Evolutionary conservation across 2,329 filamentous ascomycete genomes (phyloP).

Genomic region (Arthrinium puccinioides): DNA sequence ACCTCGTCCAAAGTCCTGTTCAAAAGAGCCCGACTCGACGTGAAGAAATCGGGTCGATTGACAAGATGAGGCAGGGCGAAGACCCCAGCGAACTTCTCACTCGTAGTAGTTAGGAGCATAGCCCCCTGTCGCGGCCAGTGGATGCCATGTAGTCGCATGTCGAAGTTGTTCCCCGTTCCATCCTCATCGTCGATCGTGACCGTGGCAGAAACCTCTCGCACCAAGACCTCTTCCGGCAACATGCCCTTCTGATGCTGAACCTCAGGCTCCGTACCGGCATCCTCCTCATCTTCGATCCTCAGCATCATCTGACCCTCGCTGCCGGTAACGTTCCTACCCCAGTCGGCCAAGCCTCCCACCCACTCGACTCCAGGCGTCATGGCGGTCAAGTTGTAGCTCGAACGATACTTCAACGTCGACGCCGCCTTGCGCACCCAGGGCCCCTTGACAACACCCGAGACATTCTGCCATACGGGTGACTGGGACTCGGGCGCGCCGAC

Average conservation of each 20-base stretch:
- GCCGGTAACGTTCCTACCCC: conserved; percentile 77
- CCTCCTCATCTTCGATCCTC: conserved; percentile 51
- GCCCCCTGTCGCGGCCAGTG: conserved; percentile 79
- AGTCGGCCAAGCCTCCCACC: conserved; percentile 49
- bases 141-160: conserved; percentile 73
- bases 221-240: conserved; percentile 40
- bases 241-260: conserved; percentile 25
- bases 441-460: conserved; percentile 71
- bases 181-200: conserved; percentile 66
- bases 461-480: conserved; percentile 63
- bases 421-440: conserved; percentile 59
- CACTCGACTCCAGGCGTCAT: conserved; percentile 62
- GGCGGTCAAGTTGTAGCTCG: conserved; percentile 55
- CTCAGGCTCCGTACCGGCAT: conserved; percentile 33
- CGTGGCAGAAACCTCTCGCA: conserved; percentile 62
- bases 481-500: conserved; percentile 32
- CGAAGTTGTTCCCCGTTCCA: conserved; percentile 66
- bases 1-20: conserved; percentile 64
- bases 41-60: conserved; percentile 48
- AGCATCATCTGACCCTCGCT: conserved; percentile 61
- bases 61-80: conserved; percentile 83
- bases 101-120: conserved; percentile 79
- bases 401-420: conserved; percentile 37
- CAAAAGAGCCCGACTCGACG: conserved; percentile 56
- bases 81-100: conserved; percentile 88